These are phyloP conservation scores for Cicer yamashitae DNA, from an alignment of 306 rosid species.

Conservation along the genomic window DNA sequence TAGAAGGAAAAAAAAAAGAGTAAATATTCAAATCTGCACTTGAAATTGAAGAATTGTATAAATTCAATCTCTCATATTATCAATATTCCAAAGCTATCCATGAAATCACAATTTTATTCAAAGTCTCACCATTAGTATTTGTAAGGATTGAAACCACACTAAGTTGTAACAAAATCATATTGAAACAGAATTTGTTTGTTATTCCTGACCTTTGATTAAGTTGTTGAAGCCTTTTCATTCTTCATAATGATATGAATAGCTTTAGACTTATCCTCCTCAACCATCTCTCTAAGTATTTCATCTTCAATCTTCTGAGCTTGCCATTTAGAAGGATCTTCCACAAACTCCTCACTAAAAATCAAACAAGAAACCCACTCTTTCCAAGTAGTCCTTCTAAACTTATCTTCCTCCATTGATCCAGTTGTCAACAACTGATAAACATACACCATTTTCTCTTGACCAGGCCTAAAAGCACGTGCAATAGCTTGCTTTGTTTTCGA, in stretches of 20 bases:
- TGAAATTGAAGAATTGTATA: no score
- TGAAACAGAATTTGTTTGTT: no score
- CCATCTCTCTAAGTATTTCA: slow-evolving; percentile 81
- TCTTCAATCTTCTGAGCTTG: slow-evolving; percentile 89
- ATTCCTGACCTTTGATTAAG: slow-evolving; percentile 54
- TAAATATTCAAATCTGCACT: no score
- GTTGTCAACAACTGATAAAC: slow-evolving; percentile 83
- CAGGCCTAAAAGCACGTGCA: slow-evolving; percentile 91
- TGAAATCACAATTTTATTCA: no score
- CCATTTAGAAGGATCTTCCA: slow-evolving; percentile 87
- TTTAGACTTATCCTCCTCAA: slow-evolving; percentile 74
- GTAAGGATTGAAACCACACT: no score
- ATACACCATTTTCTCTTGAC: slow-evolving; percentile 83
- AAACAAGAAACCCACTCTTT: slow-evolving; percentile 95
- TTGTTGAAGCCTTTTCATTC: slow-evolving; percentile 89
- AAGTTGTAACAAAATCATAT: no score
- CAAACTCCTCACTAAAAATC: slow-evolving; percentile 89
- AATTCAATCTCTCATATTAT: no score
- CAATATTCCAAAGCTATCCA: no score
- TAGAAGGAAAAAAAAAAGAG: no score
- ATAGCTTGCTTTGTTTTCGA: slow-evolving; percentile 97
- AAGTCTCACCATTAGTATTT: no score
- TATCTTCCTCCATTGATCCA: slow-evolving; percentile 84
- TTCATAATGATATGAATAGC: slow-evolving; percentile 87
- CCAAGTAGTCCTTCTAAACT: slow-evolving; percentile 78